These are phyloP conservation scores for Blastomyces parvus DNA, from an alignment of 2,329 filamentous ascomycete genomes.

Conservation along the genomic window DNA sequence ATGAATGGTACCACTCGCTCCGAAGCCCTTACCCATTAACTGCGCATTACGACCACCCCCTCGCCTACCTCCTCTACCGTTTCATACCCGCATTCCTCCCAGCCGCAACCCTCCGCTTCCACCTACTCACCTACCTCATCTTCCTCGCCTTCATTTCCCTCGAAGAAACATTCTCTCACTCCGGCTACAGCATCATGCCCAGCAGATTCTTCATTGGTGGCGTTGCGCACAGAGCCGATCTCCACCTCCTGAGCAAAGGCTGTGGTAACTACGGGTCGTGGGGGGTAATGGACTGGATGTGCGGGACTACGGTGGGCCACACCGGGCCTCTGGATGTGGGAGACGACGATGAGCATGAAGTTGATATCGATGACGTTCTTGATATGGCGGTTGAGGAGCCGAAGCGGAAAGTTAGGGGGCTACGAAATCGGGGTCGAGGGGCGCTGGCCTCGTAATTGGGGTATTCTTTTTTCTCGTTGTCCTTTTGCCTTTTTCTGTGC, in stretches of 20 bases:
- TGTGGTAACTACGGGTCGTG: conserved; percentile 39
- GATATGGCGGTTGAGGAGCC: conserved; percentile 24
- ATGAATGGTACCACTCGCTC: conserved; percentile 48
- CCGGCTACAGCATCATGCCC: conserved; percentile 50
- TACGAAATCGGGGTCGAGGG: conserved; percentile 9
- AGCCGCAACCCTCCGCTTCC: conserved; percentile 49
- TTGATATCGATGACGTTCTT: conserved; percentile 27
- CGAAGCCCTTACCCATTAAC: conserved; percentile 46
- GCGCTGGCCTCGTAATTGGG: background rate
- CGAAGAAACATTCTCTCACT: conserved; percentile 52
- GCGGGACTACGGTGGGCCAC: conserved; percentile 33
- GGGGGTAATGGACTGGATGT: conserved; percentile 39
- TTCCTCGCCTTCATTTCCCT: conserved; percentile 47
- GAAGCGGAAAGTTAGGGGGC: conserved; percentile 23
- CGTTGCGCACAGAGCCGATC: conserved; percentile 49
- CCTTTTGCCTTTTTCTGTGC: no score
- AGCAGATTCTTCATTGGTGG: conserved; percentile 49
- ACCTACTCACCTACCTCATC: conserved; percentile 51
- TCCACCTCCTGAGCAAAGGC: conserved; percentile 43
- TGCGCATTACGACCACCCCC: conserved; percentile 53
- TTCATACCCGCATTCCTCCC: conserved; percentile 51
- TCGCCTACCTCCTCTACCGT: conserved; percentile 44
- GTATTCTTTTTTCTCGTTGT: background rate
- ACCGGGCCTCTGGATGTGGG: conserved; percentile 36
- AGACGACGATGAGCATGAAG: conserved; percentile 37